Evolutionary conservation across 805 yeast species (phyloP), one percentile per base, ranked within the genome.

Genomic region (Metschnikowia cubensis): DNA sequence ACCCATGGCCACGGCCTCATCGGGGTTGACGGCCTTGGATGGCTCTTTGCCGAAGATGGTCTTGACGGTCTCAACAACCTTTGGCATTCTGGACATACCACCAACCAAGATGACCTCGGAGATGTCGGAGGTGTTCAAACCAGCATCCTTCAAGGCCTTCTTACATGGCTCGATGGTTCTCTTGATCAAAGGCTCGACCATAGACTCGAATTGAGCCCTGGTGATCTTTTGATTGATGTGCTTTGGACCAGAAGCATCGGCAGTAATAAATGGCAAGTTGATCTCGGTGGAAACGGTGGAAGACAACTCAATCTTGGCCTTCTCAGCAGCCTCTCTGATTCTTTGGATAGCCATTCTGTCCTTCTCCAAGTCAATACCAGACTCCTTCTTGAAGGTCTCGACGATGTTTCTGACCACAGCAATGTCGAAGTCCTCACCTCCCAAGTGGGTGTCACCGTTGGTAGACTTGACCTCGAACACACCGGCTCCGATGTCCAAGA

Each of bases 391-490:
- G 82, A 91, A 90, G 66, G 79, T 77, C 51, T 83, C 83, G 48
- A 90, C 84, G 51, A 91, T 82, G 74, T 83, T 82, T 78, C 96
- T 85, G 61, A 91, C 95, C 55, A 90, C 71, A 59, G 86, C 77
- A 66, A 90, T 91, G 74, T 87, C 95, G 70, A 87, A 87, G 74
- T 87, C 95, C 76, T 87, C 95, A 79, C 95, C 95, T 77, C 95
- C 95, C 68, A 87, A 77, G 75, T 87, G 95, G 60, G 95, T 87
- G 76, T 87, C 94, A 84, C 95, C 97, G 75, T 91, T 91, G 68
- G 97, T 90, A 56, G 97, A 89, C 79, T 90, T 90, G 71, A 90
- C 97, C 81, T 90, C 97, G 65, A 90, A 90, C 60, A 90, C 97
- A 81, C 97, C 97, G 69, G 90, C 89, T 76, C 91, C 96, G 64